Evolutionary conservation across 768 basidiomycete species (phyloP), one percentile per base, ranked within the genome.

Genomic region (Lactarius hatsudake): DNA sequence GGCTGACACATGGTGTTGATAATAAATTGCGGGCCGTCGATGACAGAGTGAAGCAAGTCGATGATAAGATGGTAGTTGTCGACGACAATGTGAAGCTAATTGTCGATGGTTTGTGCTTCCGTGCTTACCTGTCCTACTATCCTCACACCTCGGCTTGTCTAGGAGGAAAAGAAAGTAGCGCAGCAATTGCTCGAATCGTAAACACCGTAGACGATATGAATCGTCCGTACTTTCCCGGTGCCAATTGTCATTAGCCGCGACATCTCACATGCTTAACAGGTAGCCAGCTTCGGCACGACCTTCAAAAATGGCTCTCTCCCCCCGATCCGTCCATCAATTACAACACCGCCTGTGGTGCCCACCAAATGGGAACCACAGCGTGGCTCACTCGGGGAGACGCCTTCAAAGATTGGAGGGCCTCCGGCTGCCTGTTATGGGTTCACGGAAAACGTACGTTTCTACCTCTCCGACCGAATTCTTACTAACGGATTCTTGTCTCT

Each of bases 291-390:
- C 62, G 48, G 40, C 7, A 36, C 5, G 10, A 32, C 9, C 32
- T 65, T 26, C 34, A 23, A 45, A 32, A 36, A 20, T 63, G 62
- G 62, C 26, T 63, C 20, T 23, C 62, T 43, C 62, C 4, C 38
- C 62, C 62, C 17, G 55, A 63, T 45, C 62, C 62, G 8, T 56
- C 55, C 12, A 15, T 45, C 28, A 63, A 63, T 36, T 45, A 56
- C 28, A 42, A 63, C 8, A 57, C 17, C 4, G 62, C 62, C 2
- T 10, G 20, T 17, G 32, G 51, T 9, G 40, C n/a, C 5, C 62
- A n/a, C 28, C 55, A 56, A 13, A 15, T n/a, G 20, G 61, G 61
- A 15, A 62, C 51, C 13, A 17, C 61, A 3, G 36, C 15, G 23
- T 62, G 61, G 61, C 43, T 62, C 4, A 18, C 26, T 38, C n/a